phyloP scores from a whole-genome alignment of 2,329 filamentous ascomycete genomes.

The Stromatinia cepivora region DNA sequence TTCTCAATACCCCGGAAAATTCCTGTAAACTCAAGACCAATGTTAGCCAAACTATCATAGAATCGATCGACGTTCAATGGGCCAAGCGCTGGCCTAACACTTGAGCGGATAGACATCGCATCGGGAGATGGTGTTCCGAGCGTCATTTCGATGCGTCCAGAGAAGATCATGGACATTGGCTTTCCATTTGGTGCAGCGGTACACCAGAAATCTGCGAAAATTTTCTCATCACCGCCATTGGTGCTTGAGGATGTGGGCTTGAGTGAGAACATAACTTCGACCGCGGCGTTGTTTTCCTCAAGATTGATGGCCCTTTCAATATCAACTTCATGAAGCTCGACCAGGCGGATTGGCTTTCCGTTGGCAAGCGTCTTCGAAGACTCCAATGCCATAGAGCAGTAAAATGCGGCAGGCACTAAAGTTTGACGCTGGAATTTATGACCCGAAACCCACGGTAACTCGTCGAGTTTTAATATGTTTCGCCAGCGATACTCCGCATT shows the following conservation, averaged over 20 bases:
- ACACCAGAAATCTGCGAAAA: constrained; percentile 18
- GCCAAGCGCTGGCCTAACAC: constrained; percentile 5
- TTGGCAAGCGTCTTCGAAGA: constrained; percentile 28
- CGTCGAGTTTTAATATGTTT: constrained; percentile 33
- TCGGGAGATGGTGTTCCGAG: constrained; percentile 17
- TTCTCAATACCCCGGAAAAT: constrained; percentile 26
- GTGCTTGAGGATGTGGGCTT: background rate
- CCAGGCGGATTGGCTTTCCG: constrained; percentile 22
- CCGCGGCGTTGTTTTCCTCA: constrained; percentile 25
- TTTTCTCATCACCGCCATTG: background rate
- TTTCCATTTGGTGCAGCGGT: constrained; percentile 11
- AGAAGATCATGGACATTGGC: constrained; percentile 13
- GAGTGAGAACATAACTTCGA: constrained; percentile 28
- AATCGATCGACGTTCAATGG: constrained; percentile 28
- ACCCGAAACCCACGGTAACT: constrained; percentile 40
- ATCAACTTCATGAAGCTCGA: constrained; percentile 36
- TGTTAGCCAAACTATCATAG: constrained; percentile 25
- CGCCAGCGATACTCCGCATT: constrained; percentile 37
- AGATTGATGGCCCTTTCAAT: constrained; percentile 30
- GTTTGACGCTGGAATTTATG: constrained; percentile 34
- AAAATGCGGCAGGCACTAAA: constrained; percentile 40
- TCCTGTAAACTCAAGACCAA: constrained; percentile 30
- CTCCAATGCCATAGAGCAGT: constrained; percentile 40
- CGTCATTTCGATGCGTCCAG: constrained; percentile 17
- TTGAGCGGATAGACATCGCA: background rate